phyloP scores from a whole-genome alignment of 2,329 filamentous ascomycete species.

The Nothopassalora personata region DNA sequence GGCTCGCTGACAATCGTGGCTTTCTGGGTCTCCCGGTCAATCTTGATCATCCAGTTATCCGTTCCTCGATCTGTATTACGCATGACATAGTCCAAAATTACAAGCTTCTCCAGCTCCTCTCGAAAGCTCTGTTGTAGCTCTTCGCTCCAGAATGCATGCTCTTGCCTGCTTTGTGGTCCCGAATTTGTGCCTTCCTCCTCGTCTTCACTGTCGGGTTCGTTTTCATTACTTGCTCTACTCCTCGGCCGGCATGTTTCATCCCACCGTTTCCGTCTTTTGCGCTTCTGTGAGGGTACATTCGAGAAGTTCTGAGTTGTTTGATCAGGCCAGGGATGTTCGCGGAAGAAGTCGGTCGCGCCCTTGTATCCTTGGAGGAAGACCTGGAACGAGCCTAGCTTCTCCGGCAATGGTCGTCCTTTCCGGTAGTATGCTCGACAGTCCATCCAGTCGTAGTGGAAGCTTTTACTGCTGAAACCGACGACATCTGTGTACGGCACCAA shows the following conservation, averaged over 20 bases:
- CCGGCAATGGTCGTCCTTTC: slow-evolving; percentile 78
- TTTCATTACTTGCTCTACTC: slow-evolving; percentile 50
- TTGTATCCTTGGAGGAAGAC: slow-evolving; percentile 96
- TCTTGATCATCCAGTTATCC: slow-evolving; percentile 99
- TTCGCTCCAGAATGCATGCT: slow-evolving; percentile 78
- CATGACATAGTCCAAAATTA: slow-evolving; percentile 99
- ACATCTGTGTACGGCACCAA: slow-evolving; percentile 96
- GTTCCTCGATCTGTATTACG: slow-evolving; percentile 92
- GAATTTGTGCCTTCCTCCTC: slow-evolving; percentile 14
- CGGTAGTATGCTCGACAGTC: slow-evolving; percentile 82
- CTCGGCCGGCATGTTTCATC: slow-evolving; percentile 73
- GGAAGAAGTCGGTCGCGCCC: slow-evolving; percentile 90
- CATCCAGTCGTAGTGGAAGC: slow-evolving; percentile 98
- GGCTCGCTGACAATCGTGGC: slow-evolving; percentile 85
- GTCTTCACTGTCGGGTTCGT: slow-evolving; percentile 35
- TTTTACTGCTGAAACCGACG: slow-evolving; percentile 88
- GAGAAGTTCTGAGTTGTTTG: slow-evolving; percentile 64
- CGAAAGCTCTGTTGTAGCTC: slow-evolving; percentile 82
- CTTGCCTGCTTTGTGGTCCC: slow-evolving; percentile 30
- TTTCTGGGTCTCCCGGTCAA: slow-evolving; percentile 76
- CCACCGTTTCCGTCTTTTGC: slow-evolving; percentile 65
- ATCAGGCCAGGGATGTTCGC: slow-evolving; percentile 95
- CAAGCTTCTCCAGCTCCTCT: slow-evolving; percentile 92
- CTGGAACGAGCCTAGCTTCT: slow-evolving; percentile 93
- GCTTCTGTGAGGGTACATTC: slow-evolving; percentile 63